These are phyloP conservation scores for Mucor circinelloides DNA, from an alignment of 371 early-diverging fungal genomes.

Conservation along the genomic window DNA sequence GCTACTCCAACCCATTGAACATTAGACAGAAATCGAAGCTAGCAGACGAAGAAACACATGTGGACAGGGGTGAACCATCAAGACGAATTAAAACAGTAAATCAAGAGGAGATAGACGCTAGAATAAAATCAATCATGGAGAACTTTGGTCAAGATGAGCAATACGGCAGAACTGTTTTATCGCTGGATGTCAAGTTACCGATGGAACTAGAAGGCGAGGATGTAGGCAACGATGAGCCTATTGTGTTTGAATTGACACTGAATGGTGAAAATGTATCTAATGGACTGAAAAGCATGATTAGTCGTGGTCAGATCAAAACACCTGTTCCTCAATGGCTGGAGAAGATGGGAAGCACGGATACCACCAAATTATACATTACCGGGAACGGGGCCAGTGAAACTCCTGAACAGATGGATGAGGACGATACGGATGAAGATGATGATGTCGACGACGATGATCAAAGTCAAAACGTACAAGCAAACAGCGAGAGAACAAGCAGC, in stretches of 20 bases:
- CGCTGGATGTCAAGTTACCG: background rate
- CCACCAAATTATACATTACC: constrained; percentile 20
- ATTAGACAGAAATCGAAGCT: constrained; percentile 15
- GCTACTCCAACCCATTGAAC: constrained; percentile 57
- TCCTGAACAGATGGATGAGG: constrained; percentile 13
- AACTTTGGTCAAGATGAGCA: background rate
- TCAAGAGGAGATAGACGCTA: constrained; percentile 13
- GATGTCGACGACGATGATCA: background rate
- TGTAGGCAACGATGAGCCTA: background rate
- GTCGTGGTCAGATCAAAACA: constrained; percentile 37
- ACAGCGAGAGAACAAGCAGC: background rate
- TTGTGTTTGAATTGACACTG: constrained; percentile 31
- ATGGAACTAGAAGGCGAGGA: background rate
- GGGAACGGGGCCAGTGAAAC: constrained; percentile 18
- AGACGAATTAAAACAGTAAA: constrained; percentile 40
- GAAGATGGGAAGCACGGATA: constrained; percentile 24
- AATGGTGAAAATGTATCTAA: constrained; percentile 56
- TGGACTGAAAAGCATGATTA: constrained; percentile 45
- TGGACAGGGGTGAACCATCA: constrained; percentile 18
- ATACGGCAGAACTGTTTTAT: background rate
- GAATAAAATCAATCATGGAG: constrained; percentile 6
- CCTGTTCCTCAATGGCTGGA: constrained; percentile 50
- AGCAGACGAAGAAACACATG: constrained; percentile 11
- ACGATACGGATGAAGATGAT: background rate
- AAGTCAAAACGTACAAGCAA: background rate